These are phyloP conservation scores for Bathelium albidoporum DNA, from an alignment of 495 filamentous ascomycete genomes.

Conservation along the genomic window DNA sequence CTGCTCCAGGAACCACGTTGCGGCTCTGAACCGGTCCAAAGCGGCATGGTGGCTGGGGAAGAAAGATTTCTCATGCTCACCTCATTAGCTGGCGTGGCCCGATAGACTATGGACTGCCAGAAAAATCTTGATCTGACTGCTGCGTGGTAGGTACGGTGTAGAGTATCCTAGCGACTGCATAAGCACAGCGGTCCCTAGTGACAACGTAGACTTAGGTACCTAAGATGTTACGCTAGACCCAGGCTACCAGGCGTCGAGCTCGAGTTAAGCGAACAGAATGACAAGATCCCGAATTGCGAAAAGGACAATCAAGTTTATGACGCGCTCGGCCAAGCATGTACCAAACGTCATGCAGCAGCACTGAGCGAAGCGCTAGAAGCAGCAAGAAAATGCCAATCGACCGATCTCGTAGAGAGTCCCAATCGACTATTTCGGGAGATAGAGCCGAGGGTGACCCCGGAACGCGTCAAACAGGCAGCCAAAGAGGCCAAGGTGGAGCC, in stretches of 20 bases:
- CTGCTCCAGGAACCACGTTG: not conserved
- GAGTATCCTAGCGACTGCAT: not conserved
- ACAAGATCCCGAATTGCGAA: constrained; percentile 1
- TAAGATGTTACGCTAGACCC: not conserved
- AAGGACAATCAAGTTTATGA: not conserved
- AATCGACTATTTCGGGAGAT: not conserved
- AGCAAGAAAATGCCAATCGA: not conserved
- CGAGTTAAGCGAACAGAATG: not conserved
- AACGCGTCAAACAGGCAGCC: not conserved
- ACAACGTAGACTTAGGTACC: not conserved
- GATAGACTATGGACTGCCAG: not conserved
- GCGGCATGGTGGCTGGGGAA: not conserved
- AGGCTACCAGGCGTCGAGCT: not conserved
- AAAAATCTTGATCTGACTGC: not conserved
- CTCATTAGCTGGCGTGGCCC: not conserved
- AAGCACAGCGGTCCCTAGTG: not conserved
- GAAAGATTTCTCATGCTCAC: not conserved
- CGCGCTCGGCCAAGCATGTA: not conserved
- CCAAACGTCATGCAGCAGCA: not conserved
- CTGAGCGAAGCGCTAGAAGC: not conserved
- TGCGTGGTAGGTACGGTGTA: not conserved
- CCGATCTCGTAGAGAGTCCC: not conserved
- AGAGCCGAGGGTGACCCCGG: not conserved
- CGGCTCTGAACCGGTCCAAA: not conserved
- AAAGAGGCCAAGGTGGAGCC: not conserved